Conservation (phyloP, 2,329 filamentous ascomycete genomes). For the Scorias spongiosa region DNA sequence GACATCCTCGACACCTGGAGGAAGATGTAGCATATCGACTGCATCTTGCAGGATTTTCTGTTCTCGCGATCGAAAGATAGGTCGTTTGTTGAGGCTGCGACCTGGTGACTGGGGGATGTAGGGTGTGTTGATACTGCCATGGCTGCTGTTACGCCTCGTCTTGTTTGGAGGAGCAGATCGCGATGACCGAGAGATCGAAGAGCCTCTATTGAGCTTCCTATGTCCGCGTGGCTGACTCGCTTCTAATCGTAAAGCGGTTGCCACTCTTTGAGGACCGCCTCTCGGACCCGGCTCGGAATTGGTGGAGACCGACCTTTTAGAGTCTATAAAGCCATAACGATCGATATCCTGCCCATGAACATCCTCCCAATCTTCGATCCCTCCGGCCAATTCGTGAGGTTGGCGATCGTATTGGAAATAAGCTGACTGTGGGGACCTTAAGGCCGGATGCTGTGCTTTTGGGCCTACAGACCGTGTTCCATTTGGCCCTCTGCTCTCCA, state of each 20-base stretch:
- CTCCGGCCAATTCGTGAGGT: constrained; percentile 43
- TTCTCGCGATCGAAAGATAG: constrained; percentile 35
- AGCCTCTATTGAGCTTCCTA: constrained; percentile 35
- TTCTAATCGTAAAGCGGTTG: constrained; percentile 42
- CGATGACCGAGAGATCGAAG: constrained; percentile 32
- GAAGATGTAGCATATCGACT: constrained; percentile 49
- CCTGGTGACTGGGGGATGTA: constrained; percentile 24
- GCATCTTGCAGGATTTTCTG: constrained; percentile 43
- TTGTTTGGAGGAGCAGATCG: constrained; percentile 18
- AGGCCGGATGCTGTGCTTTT: background rate
- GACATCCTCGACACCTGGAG: constrained; percentile 34
- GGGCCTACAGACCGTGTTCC: background rate
- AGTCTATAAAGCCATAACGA: constrained; percentile 49
- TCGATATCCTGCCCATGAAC: constrained; percentile 44
- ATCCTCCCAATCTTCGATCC: constrained; percentile 50
- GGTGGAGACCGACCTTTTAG: constrained; percentile 19
- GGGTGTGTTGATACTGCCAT: constrained; percentile 23
- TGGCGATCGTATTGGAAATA: constrained; percentile 23
- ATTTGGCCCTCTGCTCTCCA: background rate
- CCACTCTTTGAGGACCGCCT: constrained; percentile 35
- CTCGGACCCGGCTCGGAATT: constrained; percentile 8
- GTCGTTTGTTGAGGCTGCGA: constrained; percentile 21
- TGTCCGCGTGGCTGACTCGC: constrained; percentile 41
- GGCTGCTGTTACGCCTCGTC: constrained; percentile 12
- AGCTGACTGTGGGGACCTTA: background rate